Base-by-base conservation (phyloP, 106 monocot species). In the Phalaenopsis aphrodite region DNA sequence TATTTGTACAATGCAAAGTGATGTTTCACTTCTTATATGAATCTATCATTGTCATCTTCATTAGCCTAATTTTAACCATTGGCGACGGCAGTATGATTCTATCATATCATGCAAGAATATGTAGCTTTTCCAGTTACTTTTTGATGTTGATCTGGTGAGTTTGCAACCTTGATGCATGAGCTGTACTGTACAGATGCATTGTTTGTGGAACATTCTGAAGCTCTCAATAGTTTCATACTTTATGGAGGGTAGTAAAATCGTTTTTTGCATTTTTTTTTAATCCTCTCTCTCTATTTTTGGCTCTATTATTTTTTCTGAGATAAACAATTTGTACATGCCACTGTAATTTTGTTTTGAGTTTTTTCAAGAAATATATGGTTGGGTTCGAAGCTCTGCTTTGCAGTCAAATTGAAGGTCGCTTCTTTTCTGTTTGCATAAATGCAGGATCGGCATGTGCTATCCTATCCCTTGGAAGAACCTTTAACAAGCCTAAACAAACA, bases 401-500 rank as follows among this genome's bases (percentile, higher is more conserved):
- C 2, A 42, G 74, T 39, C 38, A 21, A n/a, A 7, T 74, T 74
- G 42, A 74, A 45, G 5, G 19, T n/a, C 1, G 5, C 74, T 45
- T 74, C 7, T 30, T 68, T 73, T 73, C 30, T 41, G 41, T 74
- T 18, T 45, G 19, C 43, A 14, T 45, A n/a, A 6, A 45, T 79
- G 46, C 82, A 89, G 89, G 85, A 84, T 68, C 69, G 86, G 37
- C 79, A 88, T 87, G 84, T 83, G 30, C 58, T 87, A 57, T 69
- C 78, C 15, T 87, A 80, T 87, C 83, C 81, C 61, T 79, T 72
- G 41, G 76, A 72, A 15, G 79, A 87, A 77, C 79, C 80, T 74
- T 85, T 83, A 77, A 80, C 82, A 56, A 90, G 65, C 76, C 82
- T 82, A 52, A 81, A 86, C 56, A 77, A 66, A 71, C 88, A 97